These are phyloP conservation scores for Diplosphaera chodatii DNA, from an alignment of 139 green algal species.

Conservation along the genomic window DNA sequence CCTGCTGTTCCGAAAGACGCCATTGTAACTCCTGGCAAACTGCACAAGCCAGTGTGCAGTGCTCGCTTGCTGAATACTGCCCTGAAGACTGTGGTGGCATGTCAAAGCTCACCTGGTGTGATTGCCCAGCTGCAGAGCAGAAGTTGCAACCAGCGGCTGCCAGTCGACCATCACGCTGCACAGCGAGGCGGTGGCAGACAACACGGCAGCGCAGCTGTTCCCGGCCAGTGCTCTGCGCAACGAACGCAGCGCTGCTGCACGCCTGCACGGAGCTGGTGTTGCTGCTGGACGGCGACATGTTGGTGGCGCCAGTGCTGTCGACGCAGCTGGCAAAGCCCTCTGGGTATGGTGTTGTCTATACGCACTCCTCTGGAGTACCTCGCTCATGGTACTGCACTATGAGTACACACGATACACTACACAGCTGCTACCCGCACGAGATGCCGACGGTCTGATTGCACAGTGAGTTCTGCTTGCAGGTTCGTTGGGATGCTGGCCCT, in stretches of 20 bases:
- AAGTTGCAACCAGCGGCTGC: neutral
- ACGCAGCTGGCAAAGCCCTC: neutral
- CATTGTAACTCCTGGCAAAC: too few relatives aligned
- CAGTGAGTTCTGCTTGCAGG: neutral
- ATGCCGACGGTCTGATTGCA: too few relatives aligned
- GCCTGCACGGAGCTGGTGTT: slow-evolving; percentile 20
- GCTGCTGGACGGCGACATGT: slow-evolving; percentile 31
- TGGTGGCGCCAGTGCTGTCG: slow-evolving; percentile 11
- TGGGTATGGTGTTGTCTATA: slow-evolving; percentile 5
- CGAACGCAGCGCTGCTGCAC: slow-evolving; percentile 25
- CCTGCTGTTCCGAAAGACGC: too few relatives aligned
- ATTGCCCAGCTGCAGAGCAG: neutral
- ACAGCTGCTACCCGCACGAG: neutral
- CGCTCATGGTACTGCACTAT: neutral
- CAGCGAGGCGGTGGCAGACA: neutral
- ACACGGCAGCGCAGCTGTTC: neutral
- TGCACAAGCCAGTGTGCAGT: too few relatives aligned
- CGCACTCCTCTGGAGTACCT: neutral
- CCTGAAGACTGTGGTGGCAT: too few relatives aligned
- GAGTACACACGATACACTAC: neutral
- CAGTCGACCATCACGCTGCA: neutral
- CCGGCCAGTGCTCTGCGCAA: slow-evolving; percentile 35
- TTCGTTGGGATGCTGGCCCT: neutral
- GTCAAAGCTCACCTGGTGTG: too few relatives aligned
- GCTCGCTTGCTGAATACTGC: too few relatives aligned